Base-by-base conservation (phyloP, 2,329 filamentous ascomycete species). In the Sporothrix phasma region DNA sequence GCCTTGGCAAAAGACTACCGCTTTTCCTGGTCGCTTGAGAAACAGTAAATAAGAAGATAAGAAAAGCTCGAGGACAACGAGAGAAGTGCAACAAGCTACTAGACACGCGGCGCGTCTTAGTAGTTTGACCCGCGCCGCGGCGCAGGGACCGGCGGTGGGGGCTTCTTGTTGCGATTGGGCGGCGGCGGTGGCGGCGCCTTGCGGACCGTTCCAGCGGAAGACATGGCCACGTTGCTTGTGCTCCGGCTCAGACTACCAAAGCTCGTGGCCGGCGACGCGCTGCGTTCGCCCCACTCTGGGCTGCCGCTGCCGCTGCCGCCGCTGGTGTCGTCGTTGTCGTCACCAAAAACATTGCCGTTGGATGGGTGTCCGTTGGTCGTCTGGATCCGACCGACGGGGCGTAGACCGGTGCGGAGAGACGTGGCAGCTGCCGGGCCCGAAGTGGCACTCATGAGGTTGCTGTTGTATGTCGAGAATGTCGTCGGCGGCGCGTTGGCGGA, bases 251-350 rank as follows among this genome's bases (percentile, higher is more conserved):
- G 70, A 70, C 81, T 84, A 65, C 79, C 81, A 64, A 81, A 79
- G 71, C 81, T 84, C 0, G 82, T 84, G 2, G 81, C 79, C 0
- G 82, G 82, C 68, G 81, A 84, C 64, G 81, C 75, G 69, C 79
- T 80, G 63, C 79, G 78, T 53, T 81, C 78, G 22, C 74, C 76
- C 73, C 78, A 80, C 62, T 81, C 78, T 0, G 80, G 80, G 41
- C 81, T 83, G 45, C 77, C 79, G 66, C 80, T 79, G 66, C 61
- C 43, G 51, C 66, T 61, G 49, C 60, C 49, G 47, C 78, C 79
- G 67, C 79, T 81, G 7, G 77, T 81, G 63, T 81, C 77, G 66
- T 83, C 81, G 56, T 78, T 80, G 7, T 74, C 72, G 64, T 80
- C 78, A 29, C 73, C 76, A 66, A 80, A 82, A 2, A 79, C 75